Evolutionary conservation across 1,284 basidiomycete genomes (phyloP), one percentile per base, ranked within the genome.

Genomic region (Sporisorium iseilematis-ciliati): DNA sequence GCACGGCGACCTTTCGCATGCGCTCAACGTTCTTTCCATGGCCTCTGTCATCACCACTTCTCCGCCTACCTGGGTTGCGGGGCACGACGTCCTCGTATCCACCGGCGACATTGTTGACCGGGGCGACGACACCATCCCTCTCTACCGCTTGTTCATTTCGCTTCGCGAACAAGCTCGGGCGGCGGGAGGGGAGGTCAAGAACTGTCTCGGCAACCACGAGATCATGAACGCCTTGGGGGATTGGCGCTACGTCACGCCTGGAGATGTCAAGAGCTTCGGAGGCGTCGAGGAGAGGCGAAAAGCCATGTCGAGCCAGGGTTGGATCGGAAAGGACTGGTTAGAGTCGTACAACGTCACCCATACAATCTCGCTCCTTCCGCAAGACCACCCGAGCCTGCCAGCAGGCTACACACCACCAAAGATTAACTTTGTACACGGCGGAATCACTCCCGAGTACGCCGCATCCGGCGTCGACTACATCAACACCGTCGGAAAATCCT

Each of bases 181-280:
- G 2, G 64, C 56, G 1, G 81, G 82, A 12, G 83, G 83, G 4
- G 48, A 64, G 14, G 83, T 85, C 3, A 35, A 54, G 5, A 80
- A 81, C 26, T 57, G 76, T 31, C 33, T 80, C 7, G 81, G 81
- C 18, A 83, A 83, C 42, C 80, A 81, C 42, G 80, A 81, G 53
- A 25, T 84, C 21, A 83, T 85, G 85, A 86, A 86, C 50, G 83
- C 82, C 0, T 51, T 86, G 29, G 78, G 80, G 7, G 87, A 87
- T 65, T 87, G 85, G 86, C 62, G 87, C 1, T 87, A 87, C 38
- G 87, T 87, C 7, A 87, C 86, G 0, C 53, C 65, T 11, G 83
- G 84, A 11, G 87, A 87, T 61, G 81, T 87, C 4, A 72, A 70
- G 5, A 80, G 81, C 7, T 86, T 85, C 31, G 82, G 85, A 12